These are phyloP conservation scores for Claviceps digitariae DNA, from an alignment of 2,329 filamentous ascomycete species.

Conservation along the genomic window DNA sequence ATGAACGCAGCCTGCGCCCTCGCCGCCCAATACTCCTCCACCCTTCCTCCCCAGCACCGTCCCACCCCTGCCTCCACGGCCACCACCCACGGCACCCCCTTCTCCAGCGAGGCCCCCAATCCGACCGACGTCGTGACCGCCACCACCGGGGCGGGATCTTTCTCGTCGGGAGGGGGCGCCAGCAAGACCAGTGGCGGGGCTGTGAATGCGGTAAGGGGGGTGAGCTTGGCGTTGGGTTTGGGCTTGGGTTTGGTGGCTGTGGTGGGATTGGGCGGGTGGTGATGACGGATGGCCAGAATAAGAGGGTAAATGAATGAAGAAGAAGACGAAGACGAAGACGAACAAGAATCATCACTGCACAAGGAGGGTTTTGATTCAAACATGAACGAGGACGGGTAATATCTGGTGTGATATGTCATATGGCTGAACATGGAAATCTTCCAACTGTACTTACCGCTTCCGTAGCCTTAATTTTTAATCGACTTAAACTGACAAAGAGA, in stretches of 20 bases:
- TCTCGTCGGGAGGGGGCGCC: conserved; percentile 5
- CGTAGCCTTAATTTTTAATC: neutral
- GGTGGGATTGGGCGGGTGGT: conserved; percentile 18
- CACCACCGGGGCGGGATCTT: conserved; percentile 4
- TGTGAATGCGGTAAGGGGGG: conserved; percentile 11
- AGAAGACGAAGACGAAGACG: neutral
- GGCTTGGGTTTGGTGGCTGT: conserved; percentile 25
- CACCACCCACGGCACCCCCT: conserved; percentile 6
- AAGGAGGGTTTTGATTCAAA: too few species aligned
- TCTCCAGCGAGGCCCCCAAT: conserved; percentile 8
- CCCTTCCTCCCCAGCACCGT: conserved; percentile 8
- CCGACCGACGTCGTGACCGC: conserved; percentile 9
- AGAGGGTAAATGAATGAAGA: neutral
- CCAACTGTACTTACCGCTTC: neutral
- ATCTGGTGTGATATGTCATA: neutral
- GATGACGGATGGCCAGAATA: neutral
- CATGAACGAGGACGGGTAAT: neutral
- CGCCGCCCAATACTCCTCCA: conserved; percentile 27
- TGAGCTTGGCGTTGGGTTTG: conserved; percentile 22
- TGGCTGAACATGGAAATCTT: neutral
- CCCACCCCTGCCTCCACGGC: conserved; percentile 8
- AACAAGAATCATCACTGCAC: too few species aligned
- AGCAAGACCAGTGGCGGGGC: conserved; percentile 14
- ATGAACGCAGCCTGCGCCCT: conserved; percentile 31
- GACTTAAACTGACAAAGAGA: neutral